phyloP scores from a whole-genome alignment of 371 early-diverging fungal genomes.

The Rhizopus sp. region DNA sequence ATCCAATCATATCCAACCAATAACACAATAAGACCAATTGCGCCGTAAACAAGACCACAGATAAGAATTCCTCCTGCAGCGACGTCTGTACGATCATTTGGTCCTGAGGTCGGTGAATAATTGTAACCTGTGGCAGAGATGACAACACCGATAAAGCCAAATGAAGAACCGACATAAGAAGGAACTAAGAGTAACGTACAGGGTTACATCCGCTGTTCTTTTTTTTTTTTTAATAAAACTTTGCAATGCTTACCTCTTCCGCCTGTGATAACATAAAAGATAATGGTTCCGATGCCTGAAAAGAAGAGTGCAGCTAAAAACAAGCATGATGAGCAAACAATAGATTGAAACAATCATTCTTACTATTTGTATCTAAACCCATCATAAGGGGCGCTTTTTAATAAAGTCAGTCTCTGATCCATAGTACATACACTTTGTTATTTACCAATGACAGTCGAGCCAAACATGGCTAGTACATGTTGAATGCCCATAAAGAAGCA shows the following conservation, averaged over 20 bases:
- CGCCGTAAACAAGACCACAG: slow-evolving; percentile 48
- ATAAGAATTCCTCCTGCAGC: slow-evolving; percentile 60
- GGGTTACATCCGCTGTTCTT: too few relatives aligned
- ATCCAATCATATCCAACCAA: slow-evolving; percentile 55
- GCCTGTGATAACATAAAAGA: slow-evolving; percentile 57
- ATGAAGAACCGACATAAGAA: slow-evolving; percentile 60
- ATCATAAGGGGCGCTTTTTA: slow-evolving; percentile 45
- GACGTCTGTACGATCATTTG: slow-evolving; percentile 36
- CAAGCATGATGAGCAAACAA: slow-evolving; percentile 4
- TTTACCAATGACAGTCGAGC: slow-evolving; percentile 53
- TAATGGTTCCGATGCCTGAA: slow-evolving; percentile 59
- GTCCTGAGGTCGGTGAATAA: slow-evolving; percentile 28
- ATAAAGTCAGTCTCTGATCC: background rate
- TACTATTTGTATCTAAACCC: slow-evolving; percentile 61
- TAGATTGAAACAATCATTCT: slow-evolving; percentile 2
- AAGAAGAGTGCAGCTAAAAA: slow-evolving; percentile 54
- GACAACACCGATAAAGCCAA: slow-evolving; percentile 57
- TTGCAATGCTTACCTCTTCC: slow-evolving; percentile 33
- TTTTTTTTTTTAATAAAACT: background rate
- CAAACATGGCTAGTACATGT: slow-evolving; percentile 64
- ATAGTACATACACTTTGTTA: background rate
- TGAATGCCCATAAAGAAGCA: slow-evolving; percentile 53
- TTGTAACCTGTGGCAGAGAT: slow-evolving; percentile 52
- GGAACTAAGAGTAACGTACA: slow-evolving; percentile 35
- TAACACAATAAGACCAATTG: slow-evolving; percentile 46